Evolutionary conservation across 2,329 filamentous ascomycete genomes (phyloP), one percentile per base, ranked within the genome.

Genomic region (Stemphylium vesicarium): DNA sequence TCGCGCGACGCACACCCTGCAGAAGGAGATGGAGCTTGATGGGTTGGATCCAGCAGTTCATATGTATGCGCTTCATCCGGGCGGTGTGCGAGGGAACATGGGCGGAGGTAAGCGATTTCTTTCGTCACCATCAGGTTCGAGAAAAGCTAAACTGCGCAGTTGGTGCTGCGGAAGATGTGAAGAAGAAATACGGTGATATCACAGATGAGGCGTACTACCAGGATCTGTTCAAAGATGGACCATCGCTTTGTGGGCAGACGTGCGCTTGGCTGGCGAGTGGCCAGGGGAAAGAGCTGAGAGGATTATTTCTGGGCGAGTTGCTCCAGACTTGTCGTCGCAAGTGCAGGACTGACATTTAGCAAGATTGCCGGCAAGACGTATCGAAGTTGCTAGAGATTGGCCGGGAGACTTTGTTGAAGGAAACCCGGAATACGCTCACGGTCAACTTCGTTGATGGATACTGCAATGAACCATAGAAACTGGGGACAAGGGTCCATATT

Each of bases 401-500:
- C n/a, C 49, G 68, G 2, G 62, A 66, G n/a, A 61, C 55, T 0
- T 29, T 71, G 24, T 37, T 70, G 26, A 69, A 70, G 36, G 65
- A 70, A 35, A 71, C 61, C 37, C 52, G 58, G 11, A 72, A 72
- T 36, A 65, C 53, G 4, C 50, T 71, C 51, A 68, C 64, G 2
- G 66, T 72, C 0, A 70, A 72, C 32, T 72, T 72, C 36, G 45
- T 72, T 9, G 69, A 71, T 10, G 69, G 69, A 0, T 71, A 71
- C 41, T 55, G 53, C 20, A 71, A 72, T 40, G 68, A 72, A 47
- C 68, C 66, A n/a, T 72, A 56, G 41, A 12, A 11, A 1, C 20
- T 2, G 16, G 24, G 15, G 26, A 13, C 0, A 1, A 16, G 6
- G 9, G 1, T n/a, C 12, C 5, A 36, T 29, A 9, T 40, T 16